phyloP scores from a whole-genome alignment of 768 basidiomycete species.

The Inosperma sp. region DNA sequence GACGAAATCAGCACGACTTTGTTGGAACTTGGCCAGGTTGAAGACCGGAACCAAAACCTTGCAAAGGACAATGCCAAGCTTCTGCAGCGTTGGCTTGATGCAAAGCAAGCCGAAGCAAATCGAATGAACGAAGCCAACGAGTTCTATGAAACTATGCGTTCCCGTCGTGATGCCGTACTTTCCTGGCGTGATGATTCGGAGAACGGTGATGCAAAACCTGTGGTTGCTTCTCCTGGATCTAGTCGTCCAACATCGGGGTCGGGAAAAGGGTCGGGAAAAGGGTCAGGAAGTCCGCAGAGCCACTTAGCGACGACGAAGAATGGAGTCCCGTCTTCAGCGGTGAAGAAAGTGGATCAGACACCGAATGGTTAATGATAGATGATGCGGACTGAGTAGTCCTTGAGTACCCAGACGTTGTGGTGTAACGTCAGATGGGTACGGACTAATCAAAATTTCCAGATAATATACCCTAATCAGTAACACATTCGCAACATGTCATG shows the following conservation, averaged over 20 bases:
- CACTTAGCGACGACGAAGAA: slow-evolving; percentile 54
- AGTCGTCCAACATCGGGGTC: slow-evolving; percentile 39
- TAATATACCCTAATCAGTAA: slow-evolving; percentile 11
- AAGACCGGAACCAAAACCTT: slow-evolving; percentile 81
- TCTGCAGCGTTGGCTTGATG: slow-evolving; percentile 94
- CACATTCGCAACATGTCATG: not conserved
- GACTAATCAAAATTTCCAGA: not conserved
- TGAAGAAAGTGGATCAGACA: slow-evolving; percentile 73
- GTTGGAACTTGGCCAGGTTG: slow-evolving; percentile 86
- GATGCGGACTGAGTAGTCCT: slow-evolving; percentile 11
- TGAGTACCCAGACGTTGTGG: slow-evolving; percentile 1
- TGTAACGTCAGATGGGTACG: not conserved
- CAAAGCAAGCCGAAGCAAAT: slow-evolving; percentile 88
- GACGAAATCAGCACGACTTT: slow-evolving; percentile 93
- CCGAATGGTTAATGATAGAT: slow-evolving; percentile 86
- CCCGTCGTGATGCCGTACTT: slow-evolving; percentile 58
- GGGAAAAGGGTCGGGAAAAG: slow-evolving; percentile 81
- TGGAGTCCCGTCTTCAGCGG: slow-evolving; percentile 67
- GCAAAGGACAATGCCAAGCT: slow-evolving; percentile 92
- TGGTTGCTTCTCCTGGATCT: slow-evolving; percentile 26
- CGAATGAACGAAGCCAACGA: slow-evolving; percentile 93
- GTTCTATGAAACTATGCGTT: slow-evolving; percentile 84
- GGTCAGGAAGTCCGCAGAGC: slow-evolving; percentile 47
- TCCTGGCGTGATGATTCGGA: slow-evolving; percentile 49
- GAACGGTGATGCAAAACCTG: slow-evolving; percentile 26